Conservation (phyloP, 2,329 filamentous ascomycete species). For the Fusarium dimerum region DNA sequence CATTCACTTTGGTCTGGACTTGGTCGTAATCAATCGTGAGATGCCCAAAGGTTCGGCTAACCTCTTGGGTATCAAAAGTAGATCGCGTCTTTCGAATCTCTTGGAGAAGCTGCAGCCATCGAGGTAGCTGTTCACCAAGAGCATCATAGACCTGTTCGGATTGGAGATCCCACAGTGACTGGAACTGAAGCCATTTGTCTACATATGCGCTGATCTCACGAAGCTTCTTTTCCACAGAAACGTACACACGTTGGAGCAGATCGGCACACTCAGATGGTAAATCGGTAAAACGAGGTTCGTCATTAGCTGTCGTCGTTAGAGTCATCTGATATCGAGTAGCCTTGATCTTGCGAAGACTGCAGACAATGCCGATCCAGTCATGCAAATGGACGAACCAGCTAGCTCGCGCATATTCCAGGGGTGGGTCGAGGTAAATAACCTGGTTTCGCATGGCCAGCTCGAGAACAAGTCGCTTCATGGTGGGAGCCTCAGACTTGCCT, state of each 20-base stretch:
- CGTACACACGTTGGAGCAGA: conserved; percentile 77
- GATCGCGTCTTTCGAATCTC: conserved; percentile 94
- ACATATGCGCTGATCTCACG: conserved; percentile 81
- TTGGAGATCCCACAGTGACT: conserved; percentile 96
- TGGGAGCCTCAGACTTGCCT: conserved; percentile 55
- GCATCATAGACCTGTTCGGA: conserved; percentile 93
- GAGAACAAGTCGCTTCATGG: conserved; percentile 74
- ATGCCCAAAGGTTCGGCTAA: conserved; percentile 89
- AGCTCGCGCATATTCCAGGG: conserved; percentile 85
- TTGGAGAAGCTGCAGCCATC: conserved; percentile 94
- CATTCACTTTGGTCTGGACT: conserved; percentile 97
- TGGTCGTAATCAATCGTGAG: conserved; percentile 97
- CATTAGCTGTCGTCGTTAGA: conserved; percentile 65
- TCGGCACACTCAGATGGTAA: conserved; percentile 82
- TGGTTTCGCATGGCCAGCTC: conserved; percentile 98
- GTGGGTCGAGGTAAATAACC: conserved; percentile 93
- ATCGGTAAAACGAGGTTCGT: conserved; percentile 76
- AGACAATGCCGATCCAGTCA: conserved; percentile 89
- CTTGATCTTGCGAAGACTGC: conserved; percentile 91
- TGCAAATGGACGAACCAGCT: conserved; percentile 94
- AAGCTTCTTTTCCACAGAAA: conserved; percentile 80
- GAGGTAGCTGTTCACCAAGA: conserved; percentile 84
- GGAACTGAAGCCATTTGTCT: conserved; percentile 97
- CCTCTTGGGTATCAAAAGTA: conserved; percentile 96
- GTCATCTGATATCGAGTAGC: conserved; percentile 93